These are phyloP conservation scores for Tetramitus jugosus DNA, from an alignment of 208 protist species.

Conservation along the genomic window DNA sequence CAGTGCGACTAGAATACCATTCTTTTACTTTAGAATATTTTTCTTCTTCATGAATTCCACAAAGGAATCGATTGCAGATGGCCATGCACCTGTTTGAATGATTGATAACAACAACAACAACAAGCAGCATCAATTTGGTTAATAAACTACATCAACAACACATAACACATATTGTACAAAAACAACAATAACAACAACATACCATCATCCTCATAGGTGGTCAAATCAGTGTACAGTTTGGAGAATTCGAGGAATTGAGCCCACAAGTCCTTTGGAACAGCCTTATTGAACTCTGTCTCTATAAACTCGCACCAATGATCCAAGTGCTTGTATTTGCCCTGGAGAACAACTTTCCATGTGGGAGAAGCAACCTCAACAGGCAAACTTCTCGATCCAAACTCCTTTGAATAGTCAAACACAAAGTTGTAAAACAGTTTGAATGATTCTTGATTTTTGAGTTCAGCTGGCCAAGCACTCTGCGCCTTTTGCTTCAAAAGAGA, in stretches of 20 bases:
- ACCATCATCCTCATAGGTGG: not conserved
- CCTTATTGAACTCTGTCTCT: not conserved
- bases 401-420: constrained; percentile 15
- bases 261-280: not conserved
- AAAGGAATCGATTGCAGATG: not conserved
- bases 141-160: too few relatives aligned
- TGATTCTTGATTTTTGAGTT: not conserved
- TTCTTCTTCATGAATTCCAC: not conserved
- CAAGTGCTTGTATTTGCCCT: constrained; percentile 4
- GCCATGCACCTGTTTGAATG: too few relatives aligned
- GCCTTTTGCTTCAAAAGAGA: too few relatives aligned
- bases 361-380: not conserved
- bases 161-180: too few relatives aligned
- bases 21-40: too few relatives aligned
- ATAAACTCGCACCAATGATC: constrained; percentile 9
- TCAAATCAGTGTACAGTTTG: not conserved
- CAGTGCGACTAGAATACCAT: too few relatives aligned
- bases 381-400: not conserved
- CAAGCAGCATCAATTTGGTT: too few relatives aligned
- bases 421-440: constrained; percentile 16
- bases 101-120: too few relatives aligned
- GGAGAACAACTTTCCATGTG: not conserved
- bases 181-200: too few relatives aligned
- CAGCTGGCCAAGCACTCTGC: too few relatives aligned
- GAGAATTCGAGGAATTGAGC: not conserved